Base-by-base conservation (phyloP, 208 protist species). In the Trichomonas tenax region DNA sequence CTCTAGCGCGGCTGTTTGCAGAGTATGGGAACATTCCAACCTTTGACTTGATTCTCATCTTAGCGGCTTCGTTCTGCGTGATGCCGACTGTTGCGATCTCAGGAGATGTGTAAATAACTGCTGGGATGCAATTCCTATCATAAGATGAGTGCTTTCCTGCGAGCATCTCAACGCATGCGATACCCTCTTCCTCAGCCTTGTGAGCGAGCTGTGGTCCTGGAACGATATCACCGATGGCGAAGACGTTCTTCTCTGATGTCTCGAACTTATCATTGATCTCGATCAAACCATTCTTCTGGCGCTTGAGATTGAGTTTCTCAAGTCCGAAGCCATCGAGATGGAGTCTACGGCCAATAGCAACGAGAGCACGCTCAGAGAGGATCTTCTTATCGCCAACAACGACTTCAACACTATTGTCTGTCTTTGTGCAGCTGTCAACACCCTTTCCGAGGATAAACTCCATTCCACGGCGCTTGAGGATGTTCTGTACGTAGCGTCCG, bases 81-180 rank as follows among this genome's bases (percentile, higher is more conserved):
- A 96, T 93, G 49, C 97, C 97, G 1, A 97, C 97, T 34, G 23
- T 38, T 3, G 96, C 97, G 0, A 97, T 82, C 98, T 99, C 99
- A 8, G 99, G 99, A 90, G 98, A 98, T n/a, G 99, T 99, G 98
- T 99, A 99, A 97, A 99, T 99, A 82, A 99, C 99, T 44, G 97
- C 98, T 38, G 99, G 99, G 96, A 99, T 99, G 86, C 98, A 97
- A 97, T 99, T 97, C 97, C 99, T 99, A 17, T 93, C 44, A 34
- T 99, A 98, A 97, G 99, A 98, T 26, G 31, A n/a, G 0, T 14
- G 11, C 17, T 98, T 98, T 58, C 98, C 98, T 46, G 98, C 98
- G 81, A 99, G 97, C 45, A 98, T 90, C 90, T 96, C 90, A 86
- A 82, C 89, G n/a, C 86, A 48, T 49, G 51, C 44, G 84, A 97